phyloP scores from a whole-genome alignment of 2,329 filamentous ascomycete species.

The Fonsecaea erecta region DNA sequence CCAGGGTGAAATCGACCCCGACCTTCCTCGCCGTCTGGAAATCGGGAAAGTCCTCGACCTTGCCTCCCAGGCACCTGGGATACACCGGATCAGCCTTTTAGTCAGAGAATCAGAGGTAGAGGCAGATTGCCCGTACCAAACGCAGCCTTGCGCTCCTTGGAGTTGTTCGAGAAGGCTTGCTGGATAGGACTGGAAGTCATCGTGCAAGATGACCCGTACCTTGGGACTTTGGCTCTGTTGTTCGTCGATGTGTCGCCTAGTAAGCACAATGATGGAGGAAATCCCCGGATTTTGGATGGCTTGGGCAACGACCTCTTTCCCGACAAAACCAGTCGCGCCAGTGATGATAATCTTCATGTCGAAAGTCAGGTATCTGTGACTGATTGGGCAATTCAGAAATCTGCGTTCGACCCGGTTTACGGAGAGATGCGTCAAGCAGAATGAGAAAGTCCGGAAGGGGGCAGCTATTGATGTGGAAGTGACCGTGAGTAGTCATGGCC shows the following conservation, averaged over 20 bases:
- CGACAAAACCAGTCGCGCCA: constrained; percentile 20
- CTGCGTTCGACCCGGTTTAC: background rate
- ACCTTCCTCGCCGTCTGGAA: constrained; percentile 15
- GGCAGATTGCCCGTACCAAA: constrained; percentile 1
- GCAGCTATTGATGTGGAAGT: too few species aligned
- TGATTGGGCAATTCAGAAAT: background rate
- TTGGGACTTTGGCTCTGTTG: constrained; percentile 6
- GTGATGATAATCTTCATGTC: constrained; percentile 20
- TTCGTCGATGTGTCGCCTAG: constrained; percentile 9
- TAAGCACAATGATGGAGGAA: constrained; percentile 16
- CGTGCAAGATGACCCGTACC: constrained; percentile 20
- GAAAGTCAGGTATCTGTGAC: background rate
- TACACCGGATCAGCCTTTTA: background rate
- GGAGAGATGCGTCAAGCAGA: background rate
- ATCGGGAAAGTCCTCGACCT: constrained; percentile 10
- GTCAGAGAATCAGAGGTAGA: background rate
- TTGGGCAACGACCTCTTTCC: constrained; percentile 17
- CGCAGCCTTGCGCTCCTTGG: constrained; percentile 10
- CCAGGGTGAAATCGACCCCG: constrained; percentile 15
- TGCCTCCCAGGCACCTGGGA: constrained; percentile 20
- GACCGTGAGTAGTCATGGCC: too few species aligned
- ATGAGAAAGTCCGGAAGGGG: background rate
- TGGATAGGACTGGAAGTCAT: constrained; percentile 17
- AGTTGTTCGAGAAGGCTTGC: constrained; percentile 13
- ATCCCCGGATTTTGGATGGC: constrained; percentile 5